Conservation (phyloP, 257 asterid species). For the Penstemon eatonii region DNA sequence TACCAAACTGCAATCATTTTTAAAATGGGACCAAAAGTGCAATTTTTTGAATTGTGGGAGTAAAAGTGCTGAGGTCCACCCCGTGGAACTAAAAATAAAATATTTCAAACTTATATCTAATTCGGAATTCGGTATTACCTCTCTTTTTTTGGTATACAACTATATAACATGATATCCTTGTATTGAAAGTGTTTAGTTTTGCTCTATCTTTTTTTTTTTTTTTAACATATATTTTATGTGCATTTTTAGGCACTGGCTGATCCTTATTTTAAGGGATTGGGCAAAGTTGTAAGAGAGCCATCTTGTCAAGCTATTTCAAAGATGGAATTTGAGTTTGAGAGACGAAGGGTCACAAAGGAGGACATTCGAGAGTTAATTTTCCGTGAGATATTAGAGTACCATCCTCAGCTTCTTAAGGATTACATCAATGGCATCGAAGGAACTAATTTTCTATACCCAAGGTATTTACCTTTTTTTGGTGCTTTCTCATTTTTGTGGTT, state of each 20-base stretch:
- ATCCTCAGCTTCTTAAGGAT: constrained; percentile 88
- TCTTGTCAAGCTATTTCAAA: constrained; percentile 85
- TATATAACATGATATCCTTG: too few relatives aligned
- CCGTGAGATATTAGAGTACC: constrained; percentile 87
- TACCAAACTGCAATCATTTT: too few relatives aligned
- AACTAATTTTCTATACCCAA: constrained; percentile 78
- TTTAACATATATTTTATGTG: not conserved
- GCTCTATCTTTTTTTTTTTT: not conserved
- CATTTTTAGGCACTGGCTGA: constrained; percentile 71
- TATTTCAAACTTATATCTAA: too few relatives aligned
- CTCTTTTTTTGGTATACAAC: too few relatives aligned
- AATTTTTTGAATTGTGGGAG: too few relatives aligned
- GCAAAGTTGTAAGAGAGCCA: constrained; percentile 90
- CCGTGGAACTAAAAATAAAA: too few relatives aligned
- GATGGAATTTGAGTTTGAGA: constrained; percentile 92
- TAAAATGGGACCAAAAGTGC: too few relatives aligned
- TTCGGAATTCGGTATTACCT: too few relatives aligned
- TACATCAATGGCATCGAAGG: constrained; percentile 73
- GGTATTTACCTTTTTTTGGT: constrained; percentile 45
- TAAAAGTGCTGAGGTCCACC: too few relatives aligned
- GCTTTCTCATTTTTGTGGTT: not conserved
- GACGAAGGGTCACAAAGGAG: constrained; percentile 79
- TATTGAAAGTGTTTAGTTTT: too few relatives aligned
- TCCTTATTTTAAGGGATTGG: constrained; percentile 89
- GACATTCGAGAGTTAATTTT: constrained; percentile 79